Percentiles rank a stretch among this genome's conserved stretches.
Evolutionary conservation across 2,329 filamentous ascomycete species (phyloP).

Genomic region (Mycosphaerella sp.): DNA sequence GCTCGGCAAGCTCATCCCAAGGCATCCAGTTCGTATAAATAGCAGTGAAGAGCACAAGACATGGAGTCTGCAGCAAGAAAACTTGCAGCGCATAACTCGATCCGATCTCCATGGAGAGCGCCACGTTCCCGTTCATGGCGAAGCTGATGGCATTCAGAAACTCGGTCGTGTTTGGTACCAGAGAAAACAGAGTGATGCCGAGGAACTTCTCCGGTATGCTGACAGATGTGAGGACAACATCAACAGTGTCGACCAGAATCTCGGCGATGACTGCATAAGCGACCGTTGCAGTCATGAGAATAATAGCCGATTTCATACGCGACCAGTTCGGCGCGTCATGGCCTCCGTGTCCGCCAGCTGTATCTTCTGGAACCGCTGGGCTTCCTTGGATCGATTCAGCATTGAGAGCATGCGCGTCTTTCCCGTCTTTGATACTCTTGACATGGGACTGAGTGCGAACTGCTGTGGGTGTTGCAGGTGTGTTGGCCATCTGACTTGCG

Average conservation of each 20-base stretch:
- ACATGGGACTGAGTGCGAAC: constrained; percentile 18
- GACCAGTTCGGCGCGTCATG: constrained; percentile 99
- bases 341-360: constrained; percentile 52
- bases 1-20: constrained; percentile 49
- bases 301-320: constrained; percentile 79
- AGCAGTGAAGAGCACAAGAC: constrained; percentile 84
- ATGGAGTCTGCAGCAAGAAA: constrained; percentile 88
- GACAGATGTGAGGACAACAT: constrained; percentile 86
- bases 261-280: constrained; percentile 97
- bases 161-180: constrained; percentile 97
- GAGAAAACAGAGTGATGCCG: constrained; percentile 89
- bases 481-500: constrained; percentile 40
- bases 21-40: constrained; percentile 57
- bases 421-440: constrained; percentile 7
- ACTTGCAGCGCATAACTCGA: constrained; percentile 96
- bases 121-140: constrained; percentile 99
- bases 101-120: constrained; percentile 97
- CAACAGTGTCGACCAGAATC: constrained; percentile 93
- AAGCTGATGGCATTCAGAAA: constrained; percentile 99
- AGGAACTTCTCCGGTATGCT: constrained; percentile 96
- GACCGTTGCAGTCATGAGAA: constrained; percentile 80
- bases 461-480: constrained; percentile 11
- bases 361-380: constrained; percentile 12
- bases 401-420: constrained; percentile 13
- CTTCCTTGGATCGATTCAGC: constrained; percentile 28